Evolutionary conservation across 495 filamentous ascomycete species (phyloP), one percentile per base, ranked within the genome.

Genomic region (Pyrenula aspistea): DNA sequence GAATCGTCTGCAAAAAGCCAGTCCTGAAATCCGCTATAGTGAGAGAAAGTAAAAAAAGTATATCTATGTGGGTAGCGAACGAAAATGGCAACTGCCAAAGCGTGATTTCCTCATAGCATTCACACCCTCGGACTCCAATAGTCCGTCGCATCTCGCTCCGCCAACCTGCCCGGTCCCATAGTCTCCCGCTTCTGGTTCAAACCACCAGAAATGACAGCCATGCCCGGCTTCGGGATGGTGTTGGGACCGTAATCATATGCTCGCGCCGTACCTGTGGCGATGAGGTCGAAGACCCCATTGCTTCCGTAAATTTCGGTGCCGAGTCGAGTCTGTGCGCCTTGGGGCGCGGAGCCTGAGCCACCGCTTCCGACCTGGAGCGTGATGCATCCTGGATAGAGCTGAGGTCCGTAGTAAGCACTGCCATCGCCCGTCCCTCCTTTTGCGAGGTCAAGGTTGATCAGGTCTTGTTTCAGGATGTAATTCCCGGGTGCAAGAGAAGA

Each of bases 401-500:
- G 85, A 0, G 84, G 82, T 49, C 83, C 83, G 60, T 77, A 71
- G 1, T 60, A 59, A 4, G 62, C 57, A 15, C 15, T 4, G 31
- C 15, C 31, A n/a, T n/a, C n/a, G n/a, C n/a, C n/a, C n/a, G n/a
- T n/a, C 15, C 31, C 31, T 15, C 8, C 8, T 20, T 67, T 69
- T 10, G 77, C 82, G 15, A 71, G 65, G 71, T 87, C 83, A 1
- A 87, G 77, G 2, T 83, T 84, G 55, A 87, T 81, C 59, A 87
- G 77, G 67, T 89, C 85, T 63, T 86, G 81, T n/a, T 85, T 82
- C n/a, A 89, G 72, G 53, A 88, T 78, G 65, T 86, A 89, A 67
- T 83, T 79, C 22, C 84, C 84, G 2, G 81, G 64, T 24, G 77
- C 78, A 49, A 87, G 74, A 60, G 68, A 66, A 22, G 69, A 31